Conservation (phyloP, 208 protist species). For the Crithidia acanthocephali region DNA sequence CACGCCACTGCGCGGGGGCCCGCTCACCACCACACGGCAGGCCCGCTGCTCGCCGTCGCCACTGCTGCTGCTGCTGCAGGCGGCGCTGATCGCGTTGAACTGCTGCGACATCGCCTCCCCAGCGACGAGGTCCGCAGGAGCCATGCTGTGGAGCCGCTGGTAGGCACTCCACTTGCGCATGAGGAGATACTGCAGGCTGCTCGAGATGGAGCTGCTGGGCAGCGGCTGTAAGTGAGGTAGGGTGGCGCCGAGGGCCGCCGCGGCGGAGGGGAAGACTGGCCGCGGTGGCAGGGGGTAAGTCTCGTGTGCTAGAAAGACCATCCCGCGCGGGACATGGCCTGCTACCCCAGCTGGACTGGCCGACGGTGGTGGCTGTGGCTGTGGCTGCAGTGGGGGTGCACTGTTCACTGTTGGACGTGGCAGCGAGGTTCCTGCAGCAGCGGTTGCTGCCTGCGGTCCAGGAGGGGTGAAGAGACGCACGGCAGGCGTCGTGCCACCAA, state of each 20-base stretch:
- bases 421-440: background rate
- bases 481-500: background rate
- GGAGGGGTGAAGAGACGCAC: constrained; percentile 13
- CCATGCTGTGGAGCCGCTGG: constrained; percentile 22
- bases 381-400: background rate
- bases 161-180: constrained; percentile 43
- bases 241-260: background rate
- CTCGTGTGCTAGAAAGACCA: constrained; percentile 24
- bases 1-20: constrained; percentile 70
- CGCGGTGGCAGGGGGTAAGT: constrained; percentile 25
- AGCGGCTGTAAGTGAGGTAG: constrained; percentile 16
- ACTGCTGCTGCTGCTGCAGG: background rate
- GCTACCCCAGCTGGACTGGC: background rate
- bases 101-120: constrained; percentile 24
- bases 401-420: background rate
- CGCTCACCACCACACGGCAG: constrained; percentile 57
- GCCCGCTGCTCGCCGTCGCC: background rate
- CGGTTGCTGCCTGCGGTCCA: background rate
- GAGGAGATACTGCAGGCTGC: constrained; percentile 34
- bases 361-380: background rate
- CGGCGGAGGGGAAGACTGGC: constrained; percentile 9
- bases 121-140: constrained; percentile 25
- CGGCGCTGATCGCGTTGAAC: constrained; percentile 2
- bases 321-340: constrained; percentile 12
- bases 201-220: constrained; percentile 16